Conservation (phyloP, 352 stramenopile species). For the Phytopythium aichiense region DNA sequence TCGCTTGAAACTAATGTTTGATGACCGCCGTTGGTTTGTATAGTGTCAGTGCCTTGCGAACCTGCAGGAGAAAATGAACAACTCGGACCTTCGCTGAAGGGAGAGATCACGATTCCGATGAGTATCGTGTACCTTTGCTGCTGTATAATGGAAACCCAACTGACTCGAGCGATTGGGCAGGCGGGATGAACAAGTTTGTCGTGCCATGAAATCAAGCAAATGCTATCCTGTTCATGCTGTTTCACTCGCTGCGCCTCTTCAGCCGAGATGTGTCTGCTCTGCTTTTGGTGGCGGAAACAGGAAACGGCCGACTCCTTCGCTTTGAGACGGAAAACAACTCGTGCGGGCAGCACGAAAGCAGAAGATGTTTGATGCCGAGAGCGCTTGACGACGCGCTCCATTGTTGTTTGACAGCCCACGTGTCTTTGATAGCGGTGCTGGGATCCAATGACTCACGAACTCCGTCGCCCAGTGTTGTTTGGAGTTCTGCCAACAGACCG, state of each 20-base stretch:
- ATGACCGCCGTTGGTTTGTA: not conserved
- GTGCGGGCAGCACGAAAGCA: not conserved
- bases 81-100: conserved; percentile 47
- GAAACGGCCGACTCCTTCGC: not conserved
- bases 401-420: not conserved
- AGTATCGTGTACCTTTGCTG: not conserved
- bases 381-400: not conserved
- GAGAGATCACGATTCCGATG: not conserved
- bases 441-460: conserved; percentile 40
- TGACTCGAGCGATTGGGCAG: not conserved
- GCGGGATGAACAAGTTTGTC: not conserved
- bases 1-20: not conserved
- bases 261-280: not conserved
- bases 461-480: conserved; percentile 52
- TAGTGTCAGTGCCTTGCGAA: conserved; percentile 55
- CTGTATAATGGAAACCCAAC: conserved; percentile 1
- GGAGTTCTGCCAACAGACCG: conserved; percentile 38
- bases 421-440: not conserved
- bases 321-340: not conserved
- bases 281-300: not conserved
- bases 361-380: not conserved
- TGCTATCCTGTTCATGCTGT: not conserved
- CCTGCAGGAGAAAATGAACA: conserved; percentile 44
- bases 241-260: not conserved
- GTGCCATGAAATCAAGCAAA: not conserved